Base-by-base conservation (phyloP, 2,329 filamentous ascomycete genomes). In the Daldinia sp. region DNA sequence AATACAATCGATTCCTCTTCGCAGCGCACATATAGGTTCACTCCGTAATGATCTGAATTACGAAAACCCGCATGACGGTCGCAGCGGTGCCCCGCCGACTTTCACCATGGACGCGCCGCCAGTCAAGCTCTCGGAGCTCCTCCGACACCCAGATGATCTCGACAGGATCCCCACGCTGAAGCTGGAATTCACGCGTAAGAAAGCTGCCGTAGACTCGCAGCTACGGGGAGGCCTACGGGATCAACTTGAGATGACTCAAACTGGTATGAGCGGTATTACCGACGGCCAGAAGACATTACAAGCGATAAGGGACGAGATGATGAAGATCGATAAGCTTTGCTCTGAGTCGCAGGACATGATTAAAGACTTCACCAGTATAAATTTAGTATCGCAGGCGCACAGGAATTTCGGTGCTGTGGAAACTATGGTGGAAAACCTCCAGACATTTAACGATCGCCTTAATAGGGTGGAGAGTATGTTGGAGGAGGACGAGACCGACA, bases 261-360 rank as follows among this genome's bases (percentile, higher is more conserved):
- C 92, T 73, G 96, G 96, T 79, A 97, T 99, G 90, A 91, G 84
- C 72, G 92, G 92, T 70, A 90, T 99, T 72, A 89, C 89, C 50
- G 94, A 98, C 78, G 94, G 94, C 63, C 94, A 98, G 81, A 92
- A 94, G 80, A 93, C 93, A 68, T 93, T 99, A 39, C 92, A 93
- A 78, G 89, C 92, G 75, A 98, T 98, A 82, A 97, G 97, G 81
- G 95, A 98, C 73, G 96, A 99, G 83, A 96, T 99, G 89, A 94
- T 97, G 86, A 97, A 95, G 82, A 98, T 99, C 76, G 96, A 99
- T 84, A 94, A 93, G 82, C 88, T 99, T 72, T 99, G 96, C 83
- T 94, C 94, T 71, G 97, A 99, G 82, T 94, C 94, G 61, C 95
- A 98, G 84, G 93, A 93, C 79, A 98, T 98, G 89, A 97, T 99